Conservation (phyloP, 495 filamentous ascomycete genomes). For the Hypoxylon rickii region DNA sequence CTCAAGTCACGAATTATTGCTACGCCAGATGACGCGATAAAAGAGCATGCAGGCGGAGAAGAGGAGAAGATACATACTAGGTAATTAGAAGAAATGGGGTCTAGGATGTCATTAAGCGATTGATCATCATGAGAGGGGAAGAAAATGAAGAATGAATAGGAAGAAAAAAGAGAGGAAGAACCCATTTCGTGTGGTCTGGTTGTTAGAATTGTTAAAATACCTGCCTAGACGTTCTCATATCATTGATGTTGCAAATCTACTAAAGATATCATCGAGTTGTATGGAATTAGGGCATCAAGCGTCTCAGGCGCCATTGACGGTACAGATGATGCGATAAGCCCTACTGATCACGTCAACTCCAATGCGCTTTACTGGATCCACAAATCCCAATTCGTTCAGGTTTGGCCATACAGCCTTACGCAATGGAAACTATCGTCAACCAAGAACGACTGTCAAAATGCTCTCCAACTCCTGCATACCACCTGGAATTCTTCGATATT, state of each 20-base stretch:
- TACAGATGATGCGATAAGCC: conserved; percentile 38
- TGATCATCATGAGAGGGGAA: background rate
- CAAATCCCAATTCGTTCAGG: conserved; percentile 27
- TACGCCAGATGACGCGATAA: background rate
- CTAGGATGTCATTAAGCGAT: no score
- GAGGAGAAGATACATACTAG: no score
- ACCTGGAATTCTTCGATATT: background rate
- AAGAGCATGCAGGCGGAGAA: conserved; percentile 6
- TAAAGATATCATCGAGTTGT: conserved; percentile 26
- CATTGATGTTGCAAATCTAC: background rate
- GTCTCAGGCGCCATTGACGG: conserved; percentile 21
- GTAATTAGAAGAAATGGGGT: no score
- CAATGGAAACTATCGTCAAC: conserved; percentile 32
- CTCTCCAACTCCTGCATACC: conserved; percentile 24
- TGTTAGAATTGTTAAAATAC: no score
- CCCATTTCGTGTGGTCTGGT: background rate
- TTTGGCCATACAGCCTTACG: conserved; percentile 29
- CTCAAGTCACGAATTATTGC: background rate
- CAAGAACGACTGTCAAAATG: conserved; percentile 28
- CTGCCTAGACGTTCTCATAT: background rate
- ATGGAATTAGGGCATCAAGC: conserved; percentile 27
- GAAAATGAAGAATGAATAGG: background rate
- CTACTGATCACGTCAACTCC: conserved; percentile 40
- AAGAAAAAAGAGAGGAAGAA: background rate
- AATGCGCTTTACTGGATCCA: conserved; percentile 38